Conservation (phyloP, 768 basidiomycete genomes). For the Naganishia onofrii region DNA sequence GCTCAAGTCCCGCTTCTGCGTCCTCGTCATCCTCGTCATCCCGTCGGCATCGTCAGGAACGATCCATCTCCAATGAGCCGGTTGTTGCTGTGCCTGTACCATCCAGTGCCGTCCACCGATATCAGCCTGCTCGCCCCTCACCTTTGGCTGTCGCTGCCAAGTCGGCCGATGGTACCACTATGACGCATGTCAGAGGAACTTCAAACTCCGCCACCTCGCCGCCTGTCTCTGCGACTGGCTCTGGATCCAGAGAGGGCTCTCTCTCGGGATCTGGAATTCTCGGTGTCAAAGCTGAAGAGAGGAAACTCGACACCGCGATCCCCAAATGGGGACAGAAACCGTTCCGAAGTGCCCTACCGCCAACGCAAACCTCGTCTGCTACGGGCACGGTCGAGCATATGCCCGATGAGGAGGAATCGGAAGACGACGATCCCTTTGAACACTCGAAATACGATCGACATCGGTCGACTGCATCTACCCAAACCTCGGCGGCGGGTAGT, state of each 20-base stretch:
- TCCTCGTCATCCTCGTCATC: background rate
- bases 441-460: conserved; percentile 20
- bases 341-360: conserved; percentile 19
- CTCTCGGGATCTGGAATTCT: conserved; percentile 7
- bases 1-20: background rate
- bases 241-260: conserved; percentile 12
- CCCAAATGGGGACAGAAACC: conserved; percentile 30
- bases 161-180: background rate
- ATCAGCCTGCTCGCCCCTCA: conserved; percentile 25
- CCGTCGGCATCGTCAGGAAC: conserved; percentile 5
- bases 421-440: conserved; percentile 22
- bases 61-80: conserved; percentile 11
- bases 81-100: conserved; percentile 6
- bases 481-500: background rate
- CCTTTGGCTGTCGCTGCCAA: conserved; percentile 17
- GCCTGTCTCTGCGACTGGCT: conserved; percentile 1
- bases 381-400: background rate
- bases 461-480: conserved; percentile 16
- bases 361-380: background rate
- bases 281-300: conserved; percentile 21
- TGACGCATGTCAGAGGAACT: too few relatives aligned
- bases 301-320: conserved; percentile 7
- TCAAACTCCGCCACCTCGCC: background rate
- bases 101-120: background rate
- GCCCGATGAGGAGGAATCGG: conserved; percentile 8